These are phyloP conservation scores for Aureobasidium namibiae DNA, from an alignment of 2,329 filamentous ascomycete species.

Conservation along the genomic window DNA sequence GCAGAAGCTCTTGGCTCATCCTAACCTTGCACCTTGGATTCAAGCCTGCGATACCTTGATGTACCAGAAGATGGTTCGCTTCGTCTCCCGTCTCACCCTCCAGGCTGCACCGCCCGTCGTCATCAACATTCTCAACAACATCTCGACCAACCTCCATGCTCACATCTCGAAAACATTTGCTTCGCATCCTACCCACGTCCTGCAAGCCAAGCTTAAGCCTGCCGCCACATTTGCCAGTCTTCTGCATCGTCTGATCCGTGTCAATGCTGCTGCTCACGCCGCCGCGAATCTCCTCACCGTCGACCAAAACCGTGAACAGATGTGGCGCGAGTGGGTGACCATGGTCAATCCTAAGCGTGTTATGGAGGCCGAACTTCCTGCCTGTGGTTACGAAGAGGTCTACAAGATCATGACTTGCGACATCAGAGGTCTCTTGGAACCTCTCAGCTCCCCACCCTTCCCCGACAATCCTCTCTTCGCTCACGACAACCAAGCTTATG, in stretches of 20 bases:
- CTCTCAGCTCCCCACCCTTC: constrained; percentile 42
- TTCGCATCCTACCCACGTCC: constrained; percentile 74
- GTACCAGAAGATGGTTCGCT: constrained; percentile 94
- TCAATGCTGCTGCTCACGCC: constrained; percentile 89
- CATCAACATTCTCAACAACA: constrained; percentile 76
- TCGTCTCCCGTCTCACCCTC: constrained; percentile 78
- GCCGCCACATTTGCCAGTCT: constrained; percentile 83
- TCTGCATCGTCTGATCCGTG: constrained; percentile 76
- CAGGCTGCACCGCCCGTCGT: constrained; percentile 87
- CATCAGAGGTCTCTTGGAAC: constrained; percentile 62
- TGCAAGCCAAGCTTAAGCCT: constrained; percentile 78
- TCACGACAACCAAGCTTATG: constrained; percentile 30
- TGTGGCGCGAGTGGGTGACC: constrained; percentile 86
- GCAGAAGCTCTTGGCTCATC: constrained; percentile 79
- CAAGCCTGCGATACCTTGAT: constrained; percentile 91
- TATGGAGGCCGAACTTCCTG: constrained; percentile 48
- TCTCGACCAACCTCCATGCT: constrained; percentile 69
- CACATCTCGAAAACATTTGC: constrained; percentile 83
- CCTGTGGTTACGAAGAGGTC: constrained; percentile 47
- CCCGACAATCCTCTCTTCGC: constrained; percentile 25
- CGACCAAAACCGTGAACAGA: constrained; percentile 81
- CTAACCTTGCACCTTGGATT: constrained; percentile 81
- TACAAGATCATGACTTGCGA: constrained; percentile 50
- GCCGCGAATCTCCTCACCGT: constrained; percentile 88
- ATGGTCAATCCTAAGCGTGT: constrained; percentile 50